These are phyloP conservation scores for Trypanosoma mega DNA, from an alignment of 208 protist species.

Conservation along the genomic window DNA sequence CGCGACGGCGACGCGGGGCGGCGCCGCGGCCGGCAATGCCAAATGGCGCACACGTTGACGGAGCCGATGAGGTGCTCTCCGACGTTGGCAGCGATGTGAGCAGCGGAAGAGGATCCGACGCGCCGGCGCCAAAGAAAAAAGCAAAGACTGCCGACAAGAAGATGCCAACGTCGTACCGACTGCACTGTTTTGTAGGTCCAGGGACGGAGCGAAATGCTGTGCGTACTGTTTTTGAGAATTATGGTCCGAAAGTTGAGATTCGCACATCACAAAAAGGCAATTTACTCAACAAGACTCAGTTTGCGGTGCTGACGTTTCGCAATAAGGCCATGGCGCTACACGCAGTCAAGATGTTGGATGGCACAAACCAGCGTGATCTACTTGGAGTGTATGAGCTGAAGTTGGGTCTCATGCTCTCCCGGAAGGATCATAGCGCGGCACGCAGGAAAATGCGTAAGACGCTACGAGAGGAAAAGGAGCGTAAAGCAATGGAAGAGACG, in stretches of 20 bases:
- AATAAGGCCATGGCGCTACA: constrained; percentile 88
- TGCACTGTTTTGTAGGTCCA: constrained; percentile 89
- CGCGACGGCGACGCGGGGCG: constrained; percentile 46
- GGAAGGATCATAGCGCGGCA: constrained; percentile 66
- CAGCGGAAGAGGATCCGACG: constrained; percentile 13
- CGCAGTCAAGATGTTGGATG: constrained; percentile 73
- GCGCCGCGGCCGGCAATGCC: constrained; percentile 24
- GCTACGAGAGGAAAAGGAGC: constrained; percentile 28
- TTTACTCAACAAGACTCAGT: constrained; percentile 88
- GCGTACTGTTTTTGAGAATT: constrained; percentile 79
- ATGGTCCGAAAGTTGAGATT: constrained; percentile 82
- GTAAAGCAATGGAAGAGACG: constrained; percentile 29
- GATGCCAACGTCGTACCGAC: constrained; percentile 44
- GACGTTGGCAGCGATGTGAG: constrained; percentile 35
- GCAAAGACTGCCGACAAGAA: constrained; percentile 32
- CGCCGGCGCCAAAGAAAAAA: constrained; percentile 21
- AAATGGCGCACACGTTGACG: constrained; percentile 27
- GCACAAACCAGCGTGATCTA: constrained; percentile 77
- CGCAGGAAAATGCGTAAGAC: constrained; percentile 55
- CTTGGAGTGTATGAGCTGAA: constrained; percentile 70
- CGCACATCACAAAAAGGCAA: constrained; percentile 83
- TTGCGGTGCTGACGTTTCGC: constrained; percentile 85
- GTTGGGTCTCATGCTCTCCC: constrained; percentile 75
- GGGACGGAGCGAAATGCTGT: constrained; percentile 84
- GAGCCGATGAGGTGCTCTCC: constrained; percentile 34